These are phyloP conservation scores for Barnettozyma sucrosica DNA, from an alignment of 805 yeast species.

Conservation along the genomic window DNA sequence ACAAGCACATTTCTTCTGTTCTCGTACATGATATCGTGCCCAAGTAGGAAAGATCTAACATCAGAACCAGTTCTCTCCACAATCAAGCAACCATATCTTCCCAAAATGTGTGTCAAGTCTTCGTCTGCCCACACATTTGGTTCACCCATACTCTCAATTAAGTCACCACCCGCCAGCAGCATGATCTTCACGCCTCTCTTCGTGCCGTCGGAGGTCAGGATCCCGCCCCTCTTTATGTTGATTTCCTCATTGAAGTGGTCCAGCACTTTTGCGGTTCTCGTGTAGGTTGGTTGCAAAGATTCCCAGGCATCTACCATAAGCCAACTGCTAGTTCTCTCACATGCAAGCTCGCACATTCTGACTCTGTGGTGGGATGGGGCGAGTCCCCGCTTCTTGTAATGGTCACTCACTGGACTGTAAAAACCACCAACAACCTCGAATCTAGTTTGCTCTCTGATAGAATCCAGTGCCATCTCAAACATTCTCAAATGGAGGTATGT, in stretches of 20 bases:
- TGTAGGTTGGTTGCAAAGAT: constrained; percentile 81
- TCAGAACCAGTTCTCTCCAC: constrained; percentile 97
- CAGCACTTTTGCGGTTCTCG: constrained; percentile 89
- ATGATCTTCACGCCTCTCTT: constrained; percentile 84
- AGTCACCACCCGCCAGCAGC: constrained; percentile 96
- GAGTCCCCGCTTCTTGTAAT: constrained; percentile 87
- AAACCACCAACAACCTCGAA: constrained; percentile 96
- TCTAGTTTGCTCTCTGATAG: constrained; percentile 83
- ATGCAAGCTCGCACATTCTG: constrained; percentile 96
- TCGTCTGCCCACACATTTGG: constrained; percentile 98
- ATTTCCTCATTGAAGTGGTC: constrained; percentile 97
- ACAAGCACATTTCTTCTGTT: constrained; percentile 90
- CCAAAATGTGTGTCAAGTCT: constrained; percentile 91
- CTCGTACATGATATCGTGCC: constrained; percentile 97
- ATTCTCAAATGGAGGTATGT: constrained; percentile 91
- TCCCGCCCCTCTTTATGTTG: constrained; percentile 85
- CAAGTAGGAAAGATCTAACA: constrained; percentile 83
- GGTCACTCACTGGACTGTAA: constrained; percentile 91
- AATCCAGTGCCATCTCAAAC: constrained; percentile 98
- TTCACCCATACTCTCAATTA: constrained; percentile 99
- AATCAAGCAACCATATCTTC: constrained; percentile 92
- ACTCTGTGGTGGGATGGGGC: constrained; percentile 89
- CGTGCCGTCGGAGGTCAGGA: constrained; percentile 52
- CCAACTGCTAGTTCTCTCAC: constrained; percentile 96
- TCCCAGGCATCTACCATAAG: constrained; percentile 99